Evolutionary conservation across 2,329 filamentous ascomycete genomes (phyloP).

Genomic region (Ascochyta clinopodiicola): DNA sequence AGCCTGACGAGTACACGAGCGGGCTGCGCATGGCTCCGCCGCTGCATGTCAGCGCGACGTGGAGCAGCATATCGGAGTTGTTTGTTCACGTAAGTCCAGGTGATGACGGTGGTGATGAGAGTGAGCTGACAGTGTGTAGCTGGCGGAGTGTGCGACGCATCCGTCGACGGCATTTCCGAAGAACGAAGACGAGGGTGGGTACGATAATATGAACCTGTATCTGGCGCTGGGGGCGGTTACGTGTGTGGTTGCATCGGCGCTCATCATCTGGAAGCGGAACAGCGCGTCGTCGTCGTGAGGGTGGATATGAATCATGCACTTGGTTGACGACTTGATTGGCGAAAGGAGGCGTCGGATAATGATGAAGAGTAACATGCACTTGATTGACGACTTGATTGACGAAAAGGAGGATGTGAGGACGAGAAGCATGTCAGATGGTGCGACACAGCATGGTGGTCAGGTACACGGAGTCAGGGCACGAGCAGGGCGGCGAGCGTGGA

Average conservation of each 20-base stretch:
- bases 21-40: slow-evolving; percentile 87
- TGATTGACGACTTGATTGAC: no score
- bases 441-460: no score
- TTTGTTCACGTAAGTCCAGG: slow-evolving; percentile 70
- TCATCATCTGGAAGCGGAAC: slow-evolving; percentile 65
- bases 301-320: no score
- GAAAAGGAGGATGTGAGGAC: no score
- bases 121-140: slow-evolving; percentile 44
- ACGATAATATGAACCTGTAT: slow-evolving; percentile 84
- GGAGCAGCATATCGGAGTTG: slow-evolving; percentile 91
- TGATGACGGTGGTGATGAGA: not conserved
- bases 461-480: no score
- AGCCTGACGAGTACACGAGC: slow-evolving; percentile 87
- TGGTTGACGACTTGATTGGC: no score
- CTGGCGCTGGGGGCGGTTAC: slow-evolving; percentile 78
- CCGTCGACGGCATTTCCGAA: slow-evolving; percentile 89
- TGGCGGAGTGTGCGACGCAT: slow-evolving; percentile 91
- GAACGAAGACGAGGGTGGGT: slow-evolving; percentile 77
- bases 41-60: slow-evolving; percentile 91
- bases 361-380: no score
- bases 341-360: no score
- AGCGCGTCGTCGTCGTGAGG: slow-evolving; percentile 11
- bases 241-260: slow-evolving; percentile 64
- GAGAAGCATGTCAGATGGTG: no score
- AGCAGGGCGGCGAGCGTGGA: no score